Base-by-base conservation (phyloP, 225 moss, liverwort and hornwort genomes). In the Straminergon stramineum region DNA sequence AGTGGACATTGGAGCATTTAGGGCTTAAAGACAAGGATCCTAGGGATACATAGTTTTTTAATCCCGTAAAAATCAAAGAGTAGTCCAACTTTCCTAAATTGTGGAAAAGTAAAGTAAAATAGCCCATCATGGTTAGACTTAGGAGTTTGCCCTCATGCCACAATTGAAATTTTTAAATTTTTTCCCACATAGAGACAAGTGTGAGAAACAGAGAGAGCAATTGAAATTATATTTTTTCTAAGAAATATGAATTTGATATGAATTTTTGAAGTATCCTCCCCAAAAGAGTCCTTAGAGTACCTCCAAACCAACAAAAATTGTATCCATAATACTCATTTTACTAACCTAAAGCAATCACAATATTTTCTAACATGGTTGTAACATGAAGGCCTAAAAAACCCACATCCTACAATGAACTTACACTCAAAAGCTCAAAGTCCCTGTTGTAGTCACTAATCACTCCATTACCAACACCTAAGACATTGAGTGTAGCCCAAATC, bases 111-210 rank as follows among this genome's bases (percentile, higher is more conserved):
- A 31, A 7, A 2, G 19, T 31, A 30, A 2, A 71, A 26, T 26
- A 41, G 2, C 3, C 7, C 10, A 17, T 17, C 5, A 6, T 30
- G 24, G 48, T 74, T 10, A 74, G 2, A 70, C 14, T 39, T 39
- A 70, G 14, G 14, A 70, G 8, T 45, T 43, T 73, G 3, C 3
- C 17, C 9, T 28, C 17, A 28, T 43, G 2, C 28, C 27, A 27
- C 43, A 43, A 10, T 5, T 73, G 7, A 70, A 14, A 4, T 4
- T 31, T 32, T 28, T 4, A 23, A 22, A 20, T 8, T 32, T 5
- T 35, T 55, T 13, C 0, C 2, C 4, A n/a, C 0, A 0, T 37
- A 67, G 6, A 37, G 11, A 11, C 20, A 41, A 41, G 24, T 45
- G 10, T 74, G 8, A 48, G 11, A 30, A 74, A 30, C 0, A 0